Conservation (phyloP, 805 yeast genomes). For the Crinitomyces ghanaensis region DNA sequence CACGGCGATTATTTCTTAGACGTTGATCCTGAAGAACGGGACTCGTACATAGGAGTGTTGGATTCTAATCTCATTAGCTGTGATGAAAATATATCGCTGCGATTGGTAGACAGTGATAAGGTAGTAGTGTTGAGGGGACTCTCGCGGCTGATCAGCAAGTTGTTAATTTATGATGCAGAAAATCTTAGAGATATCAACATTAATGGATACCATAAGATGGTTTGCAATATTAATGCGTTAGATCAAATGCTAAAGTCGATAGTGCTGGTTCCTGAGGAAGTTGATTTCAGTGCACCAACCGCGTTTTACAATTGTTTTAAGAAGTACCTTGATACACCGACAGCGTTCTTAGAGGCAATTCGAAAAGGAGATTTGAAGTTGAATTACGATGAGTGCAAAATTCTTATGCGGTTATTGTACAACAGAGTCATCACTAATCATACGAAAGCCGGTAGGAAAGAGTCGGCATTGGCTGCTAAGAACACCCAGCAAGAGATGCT, state of each 20-base stretch:
- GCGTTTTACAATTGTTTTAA: conserved; percentile 47
- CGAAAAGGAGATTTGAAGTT: conserved; percentile 28
- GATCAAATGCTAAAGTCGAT: conserved; percentile 60
- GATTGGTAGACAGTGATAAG: conserved; percentile 22
- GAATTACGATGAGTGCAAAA: conserved; percentile 35
- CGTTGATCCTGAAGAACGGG: conserved; percentile 49
- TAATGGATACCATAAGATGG: conserved; percentile 47
- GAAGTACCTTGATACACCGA: conserved; percentile 35
- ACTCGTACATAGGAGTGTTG: conserved; percentile 39
- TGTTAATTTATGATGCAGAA: conserved; percentile 42
- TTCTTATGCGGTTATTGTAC: conserved; percentile 42
- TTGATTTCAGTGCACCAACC: conserved; percentile 43
- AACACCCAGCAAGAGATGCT: conserved; percentile 11
- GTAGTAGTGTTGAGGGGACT: conserved; percentile 36
- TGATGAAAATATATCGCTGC: conserved; percentile 32
- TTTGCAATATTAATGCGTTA: conserved; percentile 49
- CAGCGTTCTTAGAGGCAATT: conserved; percentile 33
- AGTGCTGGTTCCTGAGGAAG: conserved; percentile 38
- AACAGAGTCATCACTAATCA: conserved; percentile 25
- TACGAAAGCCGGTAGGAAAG: conserved; percentile 15
- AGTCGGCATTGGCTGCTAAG: conserved; percentile 15
- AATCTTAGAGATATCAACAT: conserved; percentile 40
- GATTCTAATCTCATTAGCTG: conserved; percentile 38
- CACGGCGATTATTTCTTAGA: conserved; percentile 41
- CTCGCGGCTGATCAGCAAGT: conserved; percentile 38